Evolutionary conservation across 768 basidiomycete species (phyloP), one percentile per base, ranked within the genome.

Genomic region (Lentinus tigrinus): DNA sequence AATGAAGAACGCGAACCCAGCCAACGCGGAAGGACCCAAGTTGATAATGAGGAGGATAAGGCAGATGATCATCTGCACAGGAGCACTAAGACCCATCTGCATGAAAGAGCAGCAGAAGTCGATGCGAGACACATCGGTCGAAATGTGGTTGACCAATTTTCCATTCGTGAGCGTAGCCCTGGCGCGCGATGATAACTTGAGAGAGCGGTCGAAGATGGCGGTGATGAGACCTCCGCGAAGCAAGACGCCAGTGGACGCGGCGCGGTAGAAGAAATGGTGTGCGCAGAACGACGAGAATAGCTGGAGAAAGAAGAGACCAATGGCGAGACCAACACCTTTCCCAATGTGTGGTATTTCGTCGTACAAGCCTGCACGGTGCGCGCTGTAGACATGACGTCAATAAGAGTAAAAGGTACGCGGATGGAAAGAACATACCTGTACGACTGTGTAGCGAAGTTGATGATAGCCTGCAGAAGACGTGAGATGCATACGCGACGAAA

Each of bases 131-230:
- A 95, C 85, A 68, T 95, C 93, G 1, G 91, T 93, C 5, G 91
- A 93, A 59, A 98, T 95, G 74, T 96, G 93, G 63, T 94, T 95
- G 61, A 97, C 88, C 11, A 97, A 81, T 68, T 89, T 89, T 21
- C 94, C 95, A 66, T 93, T 97, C 1, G 91, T 85, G 42, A 95
- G 80, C 9, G 83, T 85, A 1, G 86, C 85, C 7, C 95, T 83
- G 6, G 93, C 85, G 40, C 91, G 87, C 17, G 89, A 82, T 2
- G 90, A 89, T 31, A 98, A 79, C 26, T 77, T 81, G 23, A 97
- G 78, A 1, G 89, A 87, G 42, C 88, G 85, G 26, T 83, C 79
- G 72, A 94, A 97, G 37, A 97, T 88, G 1, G 91, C 87, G 1
- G 91, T 87, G 64, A 97, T 96, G 44, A 97, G 80, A 2, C 93